Percentiles rank a stretch among this genome's conserved stretches.
These are phyloP conservation scores for Lentinus brumalis DNA, from an alignment of 768 basidiomycete genomes.

Conservation along the genomic window DNA sequence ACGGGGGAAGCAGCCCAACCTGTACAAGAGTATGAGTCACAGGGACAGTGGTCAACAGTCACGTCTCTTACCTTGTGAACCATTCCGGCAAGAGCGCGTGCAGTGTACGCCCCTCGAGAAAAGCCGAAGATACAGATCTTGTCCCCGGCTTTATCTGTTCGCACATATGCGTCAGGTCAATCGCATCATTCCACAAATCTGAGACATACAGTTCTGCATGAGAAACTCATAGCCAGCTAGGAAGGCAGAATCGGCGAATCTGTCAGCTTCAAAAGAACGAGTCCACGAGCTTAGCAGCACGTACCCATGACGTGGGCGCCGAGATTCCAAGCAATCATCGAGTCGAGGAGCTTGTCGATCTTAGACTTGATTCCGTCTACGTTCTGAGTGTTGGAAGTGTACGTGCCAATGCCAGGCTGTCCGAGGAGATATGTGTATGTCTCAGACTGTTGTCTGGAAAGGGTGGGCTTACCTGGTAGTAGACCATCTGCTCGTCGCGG, in stretches of 20 bases:
- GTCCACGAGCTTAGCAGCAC: conserved; percentile 3
- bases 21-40: conserved; percentile 19
- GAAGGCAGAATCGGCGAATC: too few relatives aligned
- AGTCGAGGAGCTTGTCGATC: conserved; percentile 56
- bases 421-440: neutral
- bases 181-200: neutral
- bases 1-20: conserved; percentile 70
- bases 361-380: conserved; percentile 54
- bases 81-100: conserved; percentile 76
- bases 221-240: conserved; percentile 75
- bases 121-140: conserved; percentile 82
- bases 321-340: conserved; percentile 64
- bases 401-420: conserved; percentile 75
- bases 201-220: conserved; percentile 69
- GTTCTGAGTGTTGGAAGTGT: conserved; percentile 62
- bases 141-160: conserved; percentile 62
- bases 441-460: too few relatives aligned
- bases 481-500: conserved; percentile 61
- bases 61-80: conserved; percentile 56
- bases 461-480: conserved; percentile 58
- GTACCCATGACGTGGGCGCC: conserved; percentile 74
- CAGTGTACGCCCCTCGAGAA: conserved; percentile 74
- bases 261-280: too few relatives aligned
- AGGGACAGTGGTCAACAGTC: neutral
- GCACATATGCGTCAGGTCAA: neutral